A percentile compares a stretch with the other conserved stretches of the same genome.
Evolutionary conservation across 768 basidiomycete species (phyloP).

Genomic region (Tylopilus felleus): DNA sequence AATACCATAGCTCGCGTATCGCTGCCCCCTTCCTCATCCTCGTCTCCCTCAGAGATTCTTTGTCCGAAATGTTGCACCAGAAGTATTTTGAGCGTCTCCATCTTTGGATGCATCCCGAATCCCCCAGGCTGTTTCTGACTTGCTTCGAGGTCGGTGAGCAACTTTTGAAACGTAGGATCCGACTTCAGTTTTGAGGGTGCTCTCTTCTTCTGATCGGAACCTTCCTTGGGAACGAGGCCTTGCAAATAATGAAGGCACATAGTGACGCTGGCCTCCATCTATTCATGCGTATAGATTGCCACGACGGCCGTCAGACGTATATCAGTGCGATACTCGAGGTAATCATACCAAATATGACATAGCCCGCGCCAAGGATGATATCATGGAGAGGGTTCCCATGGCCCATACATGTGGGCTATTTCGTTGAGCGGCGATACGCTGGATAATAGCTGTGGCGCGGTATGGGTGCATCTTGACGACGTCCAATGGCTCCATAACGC

Average conservation of each 20-base stretch:
- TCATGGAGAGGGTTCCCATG: conserved; percentile 45
- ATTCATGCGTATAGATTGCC: neutral
- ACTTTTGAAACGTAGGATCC: conserved; percentile 57
- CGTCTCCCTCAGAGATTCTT: conserved; percentile 41
- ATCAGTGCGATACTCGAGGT: neutral
- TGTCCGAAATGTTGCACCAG: conserved; percentile 72
- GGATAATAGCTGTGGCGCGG: conserved; percentile 44
- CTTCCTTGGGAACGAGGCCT: conserved; percentile 41
- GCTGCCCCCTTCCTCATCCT: conserved; percentile 20
- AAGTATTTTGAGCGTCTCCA: conserved; percentile 75
- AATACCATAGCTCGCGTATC: conserved; percentile 90
- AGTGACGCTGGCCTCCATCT: conserved; percentile 81
- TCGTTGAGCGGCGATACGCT: conserved; percentile 37
- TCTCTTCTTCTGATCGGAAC: conserved; percentile 37
- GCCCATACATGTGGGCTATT: conserved; percentile 43
- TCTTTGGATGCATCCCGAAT: conserved; percentile 81
- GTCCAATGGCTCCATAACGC: conserved; percentile 51
- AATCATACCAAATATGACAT: conserved; percentile 81
- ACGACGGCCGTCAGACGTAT: neutral
- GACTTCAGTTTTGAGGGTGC: conserved; percentile 41
- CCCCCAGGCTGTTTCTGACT: conserved; percentile 45
- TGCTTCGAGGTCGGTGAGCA: conserved; percentile 66
- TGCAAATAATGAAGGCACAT: conserved; percentile 73
- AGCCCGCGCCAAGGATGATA: conserved; percentile 66
- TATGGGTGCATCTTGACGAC: conserved; percentile 68